These are phyloP conservation scores for Acidomyces sp. DNA, from an alignment of 495 filamentous ascomycete genomes.

Conservation along the genomic window DNA sequence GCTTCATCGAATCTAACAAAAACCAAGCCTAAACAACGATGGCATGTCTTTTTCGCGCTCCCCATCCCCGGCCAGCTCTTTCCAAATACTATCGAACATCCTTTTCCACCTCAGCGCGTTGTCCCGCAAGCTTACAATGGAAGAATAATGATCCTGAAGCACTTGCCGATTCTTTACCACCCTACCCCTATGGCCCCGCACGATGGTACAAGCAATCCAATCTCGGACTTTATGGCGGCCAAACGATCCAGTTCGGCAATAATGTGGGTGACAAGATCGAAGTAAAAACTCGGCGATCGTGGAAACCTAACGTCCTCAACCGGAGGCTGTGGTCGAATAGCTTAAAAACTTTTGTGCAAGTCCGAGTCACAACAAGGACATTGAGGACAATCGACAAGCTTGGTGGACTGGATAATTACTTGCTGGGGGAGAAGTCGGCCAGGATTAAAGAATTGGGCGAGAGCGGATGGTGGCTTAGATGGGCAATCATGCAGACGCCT, in stretches of 20 bases:
- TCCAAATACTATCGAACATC: slow-evolving; percentile 8
- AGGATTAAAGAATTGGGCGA: slow-evolving; percentile 75
- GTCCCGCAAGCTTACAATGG: slow-evolving; percentile 12
- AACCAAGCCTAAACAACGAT: no score
- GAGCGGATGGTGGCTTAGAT: slow-evolving; percentile 75
- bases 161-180: slow-evolving; percentile 38
- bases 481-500: slow-evolving; percentile 67
- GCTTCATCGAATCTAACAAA: no score
- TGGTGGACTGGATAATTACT: slow-evolving; percentile 82
- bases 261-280: slow-evolving; percentile 63
- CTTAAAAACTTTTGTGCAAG: slow-evolving; percentile 50
- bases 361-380: slow-evolving; percentile 62
- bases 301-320: slow-evolving; percentile 76
- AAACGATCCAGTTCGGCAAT: slow-evolving; percentile 81
- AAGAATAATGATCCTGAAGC: slow-evolving; percentile 15
- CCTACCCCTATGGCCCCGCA: slow-evolving; percentile 75
- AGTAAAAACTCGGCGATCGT: slow-evolving; percentile 70
- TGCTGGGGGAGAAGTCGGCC: slow-evolving; percentile 57
- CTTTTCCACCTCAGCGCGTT: slow-evolving; percentile 17
- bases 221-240: slow-evolving; percentile 63
- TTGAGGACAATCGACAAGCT: slow-evolving; percentile 76
- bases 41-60: slow-evolving; percentile 15
- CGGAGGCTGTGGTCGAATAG: slow-evolving; percentile 62
- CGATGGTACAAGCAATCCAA: slow-evolving; percentile 76
- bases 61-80: slow-evolving; percentile 2